Evolutionary conservation across 73 alveolate species (phyloP).

Genomic region (Blepharisma stoltei): DNA sequence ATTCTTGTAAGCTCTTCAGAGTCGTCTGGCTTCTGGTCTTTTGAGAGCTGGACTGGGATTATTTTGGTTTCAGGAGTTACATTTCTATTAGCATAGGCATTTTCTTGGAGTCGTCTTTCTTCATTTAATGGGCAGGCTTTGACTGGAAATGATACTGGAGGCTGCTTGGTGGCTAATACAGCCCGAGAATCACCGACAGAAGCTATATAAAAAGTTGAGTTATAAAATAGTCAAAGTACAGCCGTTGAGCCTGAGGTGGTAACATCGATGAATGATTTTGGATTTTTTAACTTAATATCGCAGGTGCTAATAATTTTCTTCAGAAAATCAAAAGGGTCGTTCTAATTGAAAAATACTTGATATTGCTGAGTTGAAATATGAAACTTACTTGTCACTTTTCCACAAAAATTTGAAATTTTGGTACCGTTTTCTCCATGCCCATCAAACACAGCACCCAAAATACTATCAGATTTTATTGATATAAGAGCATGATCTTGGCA

Average conservation of each 20-base stretch:
- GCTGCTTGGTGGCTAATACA: no score
- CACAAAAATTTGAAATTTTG: neutral
- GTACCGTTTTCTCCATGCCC: conserved; percentile 23
- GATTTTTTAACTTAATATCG: neutral
- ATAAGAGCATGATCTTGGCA: neutral
- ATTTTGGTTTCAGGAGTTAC: no score
- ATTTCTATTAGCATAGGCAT: no score
- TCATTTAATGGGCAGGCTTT: no score
- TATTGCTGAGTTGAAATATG: neutral
- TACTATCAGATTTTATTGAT: neutral
- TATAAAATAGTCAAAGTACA: no score
- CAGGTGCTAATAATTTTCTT: neutral
- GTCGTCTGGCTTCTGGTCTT: conserved; percentile 78
- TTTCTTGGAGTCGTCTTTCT: no score
- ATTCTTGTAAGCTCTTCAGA: conserved; percentile 73
- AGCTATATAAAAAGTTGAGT: no score
- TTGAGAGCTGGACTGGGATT: conserved; percentile 39
- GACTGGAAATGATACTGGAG: no score
- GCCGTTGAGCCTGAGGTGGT: no score
- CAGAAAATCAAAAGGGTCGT: neutral
- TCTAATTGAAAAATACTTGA: neutral
- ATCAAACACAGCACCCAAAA: conserved; percentile 4
- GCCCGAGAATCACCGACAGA: no score
- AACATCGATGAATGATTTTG: neutral
- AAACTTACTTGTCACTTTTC: conserved; percentile 13